Conservation (phyloP, 1,139 yeast species). For the Debaryomycetaceae sp. region DNA sequence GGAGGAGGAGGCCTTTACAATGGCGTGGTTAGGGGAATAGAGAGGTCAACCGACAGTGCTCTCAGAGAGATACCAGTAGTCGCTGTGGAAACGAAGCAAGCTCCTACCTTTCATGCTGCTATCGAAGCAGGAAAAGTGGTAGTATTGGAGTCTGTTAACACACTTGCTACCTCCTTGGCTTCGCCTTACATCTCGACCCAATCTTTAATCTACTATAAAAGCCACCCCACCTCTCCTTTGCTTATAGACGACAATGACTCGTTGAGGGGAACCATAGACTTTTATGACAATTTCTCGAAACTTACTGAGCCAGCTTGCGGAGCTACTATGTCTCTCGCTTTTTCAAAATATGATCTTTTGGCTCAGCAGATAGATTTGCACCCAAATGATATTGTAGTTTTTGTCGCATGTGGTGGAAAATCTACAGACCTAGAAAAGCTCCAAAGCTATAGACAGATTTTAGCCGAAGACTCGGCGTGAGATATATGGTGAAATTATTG, state of each 20-base stretch:
- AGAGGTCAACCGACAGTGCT: constrained; percentile 27
- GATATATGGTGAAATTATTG: too few relatives aligned
- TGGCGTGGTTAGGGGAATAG: constrained; percentile 59
- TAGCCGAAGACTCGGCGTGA: too few relatives aligned
- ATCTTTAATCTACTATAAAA: constrained; percentile 40
- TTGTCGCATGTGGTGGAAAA: constrained; percentile 68
- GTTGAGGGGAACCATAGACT: constrained; percentile 46
- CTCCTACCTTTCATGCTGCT: constrained; percentile 54
- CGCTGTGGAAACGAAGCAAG: constrained; percentile 59
- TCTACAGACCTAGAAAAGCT: constrained; percentile 24
- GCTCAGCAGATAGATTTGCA: constrained; percentile 28
- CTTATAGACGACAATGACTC: constrained; percentile 57
- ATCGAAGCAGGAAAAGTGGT: constrained; percentile 45
- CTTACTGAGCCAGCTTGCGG: constrained; percentile 78
- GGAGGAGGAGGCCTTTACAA: constrained; percentile 74
- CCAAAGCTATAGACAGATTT: constrained; percentile 3
- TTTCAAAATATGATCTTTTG: constrained; percentile 34
- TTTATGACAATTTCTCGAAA: constrained; percentile 46
- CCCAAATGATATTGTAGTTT: constrained; percentile 49
- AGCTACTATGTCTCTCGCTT: constrained; percentile 56
- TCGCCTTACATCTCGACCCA: constrained; percentile 51
- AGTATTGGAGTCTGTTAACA: constrained; percentile 41
- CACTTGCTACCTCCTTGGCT: constrained; percentile 62
- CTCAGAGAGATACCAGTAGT: constrained; percentile 41
- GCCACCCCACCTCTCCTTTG: constrained; percentile 40